phyloP scores from a whole-genome alignment of 2,329 filamentous ascomycete genomes.

The Mollisia scopiformis region DNA sequence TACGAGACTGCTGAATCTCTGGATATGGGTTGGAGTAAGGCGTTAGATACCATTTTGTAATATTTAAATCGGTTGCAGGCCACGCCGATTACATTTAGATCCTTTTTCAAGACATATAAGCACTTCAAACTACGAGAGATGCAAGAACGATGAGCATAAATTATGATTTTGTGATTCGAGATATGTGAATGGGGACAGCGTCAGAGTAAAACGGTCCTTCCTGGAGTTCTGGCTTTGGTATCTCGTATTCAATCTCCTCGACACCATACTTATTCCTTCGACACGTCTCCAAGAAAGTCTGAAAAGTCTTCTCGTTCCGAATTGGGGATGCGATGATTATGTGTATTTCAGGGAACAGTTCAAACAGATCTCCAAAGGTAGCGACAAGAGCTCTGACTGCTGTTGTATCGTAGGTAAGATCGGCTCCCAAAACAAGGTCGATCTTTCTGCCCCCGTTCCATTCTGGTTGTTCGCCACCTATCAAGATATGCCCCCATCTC shows the following conservation, averaged over 20 bases:
- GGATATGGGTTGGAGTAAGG: neutral
- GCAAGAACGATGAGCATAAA: neutral
- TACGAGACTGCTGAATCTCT: neutral
- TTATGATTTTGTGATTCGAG: conserved; percentile 40
- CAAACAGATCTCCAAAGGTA: conserved; percentile 66
- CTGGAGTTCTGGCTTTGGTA: conserved; percentile 47
- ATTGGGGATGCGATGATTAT: conserved; percentile 73
- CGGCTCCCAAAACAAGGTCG: conserved; percentile 74
- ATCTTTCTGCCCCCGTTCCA: conserved; percentile 44
- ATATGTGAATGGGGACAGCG: conserved; percentile 61
- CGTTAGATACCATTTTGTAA: conserved; percentile 7
- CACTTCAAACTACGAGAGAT: neutral
- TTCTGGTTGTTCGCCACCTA: conserved; percentile 42
- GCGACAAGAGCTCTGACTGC: conserved; percentile 65
- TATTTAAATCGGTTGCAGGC: conserved; percentile 1
- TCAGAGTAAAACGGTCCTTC: conserved; percentile 67
- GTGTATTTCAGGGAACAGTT: conserved; percentile 55
- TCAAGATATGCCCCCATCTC: conserved; percentile 44
- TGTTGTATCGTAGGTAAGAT: conserved; percentile 75
- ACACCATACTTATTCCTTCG: conserved; percentile 42
- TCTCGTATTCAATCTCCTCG: conserved; percentile 45
- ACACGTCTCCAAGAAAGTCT: conserved; percentile 64
- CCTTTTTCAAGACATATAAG: neutral
- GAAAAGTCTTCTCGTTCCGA: conserved; percentile 70
- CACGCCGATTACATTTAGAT: neutral